Base-by-base conservation (phyloP, 129 eudicot genomes). In the Smallanthus sonchifolius region DNA sequence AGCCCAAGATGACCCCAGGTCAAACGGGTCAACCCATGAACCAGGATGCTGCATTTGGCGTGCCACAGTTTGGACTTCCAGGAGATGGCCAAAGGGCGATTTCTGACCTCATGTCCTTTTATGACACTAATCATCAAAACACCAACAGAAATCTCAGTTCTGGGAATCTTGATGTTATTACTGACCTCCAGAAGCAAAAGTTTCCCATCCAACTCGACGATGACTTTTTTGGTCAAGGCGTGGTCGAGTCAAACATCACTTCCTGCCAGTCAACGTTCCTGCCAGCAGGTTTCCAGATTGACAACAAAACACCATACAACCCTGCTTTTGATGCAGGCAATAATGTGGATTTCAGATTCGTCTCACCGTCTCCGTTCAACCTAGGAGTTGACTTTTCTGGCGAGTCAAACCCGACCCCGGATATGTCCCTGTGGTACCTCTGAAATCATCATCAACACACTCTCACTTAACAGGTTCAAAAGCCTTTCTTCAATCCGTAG, bases 51-150 rank as follows among this genome's bases (percentile, higher is more conserved):
- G 48, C 75, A 39, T 77, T 69, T 62, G 69, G 34, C 35, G 36
- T 65, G 7, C 70, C 87, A 20, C 77, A 71, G 30, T 79, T 83
- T 79, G 90, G 79, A 72, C 85, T 88, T 73, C 91, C 94, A 0
- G 94, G 85, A 60, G 94, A 88, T 40, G 94, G 84, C 69, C 90
- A 88, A 66, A 63, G 78, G 70, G 86, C 83, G 77, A 88, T 88
- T 35, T 67, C 88, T 57, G 90, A 88, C 15, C 90, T 85, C 13
- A 78, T 88, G 85, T 80, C 94, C 4, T 81, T 83, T n/a, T 88
- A 88, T 28, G 94, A 88, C 19, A 78, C 69, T 30, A 88, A 85
- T 70, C 79, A 70, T 59, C 96, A 84, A 67, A 81, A 70, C 69
- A 69, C 83, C 72, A 83, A 72, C 73, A 63, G 85, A 20, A 72